Evolutionary conservation across 495 filamentous ascomycete genomes (phyloP).

Genomic region (Trichoderma orchidacearum): DNA sequence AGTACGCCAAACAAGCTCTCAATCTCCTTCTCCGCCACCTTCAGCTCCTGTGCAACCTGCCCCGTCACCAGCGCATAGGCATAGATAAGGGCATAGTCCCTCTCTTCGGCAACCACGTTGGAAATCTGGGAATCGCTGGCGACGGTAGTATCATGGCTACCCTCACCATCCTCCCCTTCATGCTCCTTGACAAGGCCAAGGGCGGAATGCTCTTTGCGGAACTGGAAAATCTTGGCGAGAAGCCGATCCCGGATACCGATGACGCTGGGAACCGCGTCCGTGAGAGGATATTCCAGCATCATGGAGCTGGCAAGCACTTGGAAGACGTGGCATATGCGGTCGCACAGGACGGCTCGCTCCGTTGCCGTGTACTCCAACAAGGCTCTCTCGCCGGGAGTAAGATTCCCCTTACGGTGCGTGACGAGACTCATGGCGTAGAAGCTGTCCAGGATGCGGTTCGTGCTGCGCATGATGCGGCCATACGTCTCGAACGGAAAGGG

Average conservation of each 20-base stretch:
- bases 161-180: neutral
- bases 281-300: constrained; percentile 86
- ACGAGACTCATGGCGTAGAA: constrained; percentile 95
- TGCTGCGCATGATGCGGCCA: constrained; percentile 61
- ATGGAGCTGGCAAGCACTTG: constrained; percentile 86
- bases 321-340: constrained; percentile 84
- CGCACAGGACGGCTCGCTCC: constrained; percentile 65
- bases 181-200: neutral
- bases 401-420: constrained; percentile 63
- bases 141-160: neutral
- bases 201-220: constrained; percentile 49
- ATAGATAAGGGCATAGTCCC: constrained; percentile 40
- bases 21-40: constrained; percentile 52
- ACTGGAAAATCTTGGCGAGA: constrained; percentile 77
- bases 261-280: constrained; percentile 72
- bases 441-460: constrained; percentile 71
- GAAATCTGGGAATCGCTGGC: neutral
- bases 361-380: constrained; percentile 65
- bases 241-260: constrained; percentile 67
- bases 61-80: constrained; percentile 50
- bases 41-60: constrained; percentile 61
- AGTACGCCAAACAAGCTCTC: constrained; percentile 62
- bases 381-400: constrained; percentile 71
- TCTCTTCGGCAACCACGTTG: constrained; percentile 22
- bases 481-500: constrained; percentile 65